These are phyloP conservation scores for Allomyces javanicus DNA, from an alignment of 192 early-diverging fungal genomes.

Conservation along the genomic window DNA sequence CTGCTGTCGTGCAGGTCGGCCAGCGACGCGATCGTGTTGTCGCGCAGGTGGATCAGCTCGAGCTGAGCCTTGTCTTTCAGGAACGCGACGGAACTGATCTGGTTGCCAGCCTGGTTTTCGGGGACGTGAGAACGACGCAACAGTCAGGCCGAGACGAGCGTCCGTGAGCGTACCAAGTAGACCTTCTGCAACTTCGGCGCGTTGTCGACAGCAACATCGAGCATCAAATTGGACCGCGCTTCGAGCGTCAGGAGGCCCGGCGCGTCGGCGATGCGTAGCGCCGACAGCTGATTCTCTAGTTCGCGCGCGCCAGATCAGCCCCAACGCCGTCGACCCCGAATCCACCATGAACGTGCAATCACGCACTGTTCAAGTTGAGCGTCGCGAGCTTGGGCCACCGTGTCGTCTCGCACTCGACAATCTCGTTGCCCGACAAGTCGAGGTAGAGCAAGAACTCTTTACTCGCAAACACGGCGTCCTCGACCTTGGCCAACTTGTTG, in stretches of 20 bases:
- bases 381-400: slow-evolving; percentile 21
- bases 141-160: no score
- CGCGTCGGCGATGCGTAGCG: slow-evolving; percentile 16
- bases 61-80: slow-evolving; percentile 18
- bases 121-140: no score
- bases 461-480: not conserved
- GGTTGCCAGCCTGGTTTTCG: slow-evolving; percentile 14
- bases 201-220: no score
- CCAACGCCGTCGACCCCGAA: no score
- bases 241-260: slow-evolving; percentile 23
- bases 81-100: slow-evolving; percentile 8
- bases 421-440: slow-evolving; percentile 22
- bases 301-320: no score
- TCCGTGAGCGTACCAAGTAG: slow-evolving; percentile 17
- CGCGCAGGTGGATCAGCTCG: slow-evolving; percentile 25
- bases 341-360: not conserved
- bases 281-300: slow-evolving; percentile 24
- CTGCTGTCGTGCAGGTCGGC: slow-evolving; percentile 3
- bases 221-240: slow-evolving; percentile 12
- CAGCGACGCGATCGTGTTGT: slow-evolving; percentile 18
- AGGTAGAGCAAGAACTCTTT: slow-evolving; percentile 26
- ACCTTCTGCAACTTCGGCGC: slow-evolving; percentile 15
- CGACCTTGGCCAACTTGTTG: not conserved
- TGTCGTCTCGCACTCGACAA: slow-evolving; percentile 12
- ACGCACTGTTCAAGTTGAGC: slow-evolving; percentile 28